Conservation (phyloP, 2,329 filamentous ascomycete genomes). For the Thielaviopsis ethacetica region DNA sequence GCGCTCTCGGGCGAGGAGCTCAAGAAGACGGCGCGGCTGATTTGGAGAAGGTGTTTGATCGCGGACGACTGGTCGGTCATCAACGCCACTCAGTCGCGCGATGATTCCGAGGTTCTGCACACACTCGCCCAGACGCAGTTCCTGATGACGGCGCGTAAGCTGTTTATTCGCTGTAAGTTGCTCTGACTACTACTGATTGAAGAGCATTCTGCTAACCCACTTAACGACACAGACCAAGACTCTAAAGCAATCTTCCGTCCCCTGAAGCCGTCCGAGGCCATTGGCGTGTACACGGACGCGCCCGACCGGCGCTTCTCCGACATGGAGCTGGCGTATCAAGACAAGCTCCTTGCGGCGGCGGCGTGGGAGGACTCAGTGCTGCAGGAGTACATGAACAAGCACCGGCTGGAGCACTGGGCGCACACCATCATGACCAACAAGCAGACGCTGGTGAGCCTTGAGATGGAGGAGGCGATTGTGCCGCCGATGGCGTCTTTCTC, state of each 20-base stretch:
- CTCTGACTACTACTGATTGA: neutral
- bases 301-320: constrained; percentile 43
- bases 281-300: constrained; percentile 44
- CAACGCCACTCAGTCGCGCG: constrained; percentile 60
- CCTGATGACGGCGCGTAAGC: constrained; percentile 48
- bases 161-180: constrained; percentile 47
- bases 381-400: constrained; percentile 46
- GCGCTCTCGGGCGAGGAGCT: constrained; percentile 39
- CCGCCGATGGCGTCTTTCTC: constrained; percentile 3
- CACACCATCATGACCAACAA: constrained; percentile 23
- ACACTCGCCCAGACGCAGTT: constrained; percentile 49
- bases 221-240: constrained; percentile 20
- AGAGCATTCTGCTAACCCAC: constrained; percentile 17
- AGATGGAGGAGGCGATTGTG: constrained; percentile 19
- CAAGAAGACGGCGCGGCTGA: constrained; percentile 40
- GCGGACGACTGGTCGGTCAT: constrained; percentile 71
- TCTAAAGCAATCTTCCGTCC: constrained; percentile 27
- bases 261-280: constrained; percentile 33
- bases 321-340: constrained; percentile 46
- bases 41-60: constrained; percentile 79
- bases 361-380: constrained; percentile 54
- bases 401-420: constrained; percentile 54
- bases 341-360: constrained; percentile 56
- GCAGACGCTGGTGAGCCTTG: constrained; percentile 19
- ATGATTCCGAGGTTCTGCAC: constrained; percentile 49